Evolutionary conservation across 2,329 filamentous ascomycete species (phyloP), one percentile per base, ranked within the genome.

Genomic region (Alternaria alternata): DNA sequence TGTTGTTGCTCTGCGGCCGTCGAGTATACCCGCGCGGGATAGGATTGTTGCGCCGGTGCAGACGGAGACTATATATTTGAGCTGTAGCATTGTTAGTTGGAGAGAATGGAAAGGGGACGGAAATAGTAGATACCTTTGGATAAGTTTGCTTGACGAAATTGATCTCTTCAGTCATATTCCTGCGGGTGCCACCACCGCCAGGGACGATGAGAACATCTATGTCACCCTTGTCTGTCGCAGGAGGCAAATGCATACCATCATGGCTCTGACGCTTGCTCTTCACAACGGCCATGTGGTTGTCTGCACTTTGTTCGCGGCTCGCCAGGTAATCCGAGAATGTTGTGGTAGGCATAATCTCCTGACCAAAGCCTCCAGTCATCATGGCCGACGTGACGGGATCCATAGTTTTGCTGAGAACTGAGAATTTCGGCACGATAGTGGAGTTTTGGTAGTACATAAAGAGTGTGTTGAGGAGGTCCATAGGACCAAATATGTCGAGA

Each of bases 161-260:
- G 9, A 85, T 77, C 3, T 83, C 79, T 5, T 76, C 70, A 0
- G 64, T 66, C 59, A 72, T 59, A 3, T 75, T 66, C 14, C 66
- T 65, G 28, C 80, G 57, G 30, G 75, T 81, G 1, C 88, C 89
- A 0, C 76, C 62, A 0, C 89, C 89, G 3, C 89, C 89, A 0
- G 89, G 89, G 11, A 92, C 79, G 26, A 92, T 75, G 14, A 92
- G 81, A 5, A 91, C 86, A 47, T 90, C 87, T 18, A 89, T 79
- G 2, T 79, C 78, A 7, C 56, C 55, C 28, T 41, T 58, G 26
- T 59, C 26, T 3, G 28, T 22, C 4, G 24, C 20, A 32, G 48
- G 34, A 14, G 24, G 16, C 16, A 24, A 14, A 7, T 36, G 14
- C 32, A 36, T 36, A 12, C 14, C 32, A 36, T 12, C 32, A 16